These are phyloP conservation scores for Aspergillus piperis DNA, from an alignment of 2,329 filamentous ascomycete genomes.

Conservation along the genomic window DNA sequence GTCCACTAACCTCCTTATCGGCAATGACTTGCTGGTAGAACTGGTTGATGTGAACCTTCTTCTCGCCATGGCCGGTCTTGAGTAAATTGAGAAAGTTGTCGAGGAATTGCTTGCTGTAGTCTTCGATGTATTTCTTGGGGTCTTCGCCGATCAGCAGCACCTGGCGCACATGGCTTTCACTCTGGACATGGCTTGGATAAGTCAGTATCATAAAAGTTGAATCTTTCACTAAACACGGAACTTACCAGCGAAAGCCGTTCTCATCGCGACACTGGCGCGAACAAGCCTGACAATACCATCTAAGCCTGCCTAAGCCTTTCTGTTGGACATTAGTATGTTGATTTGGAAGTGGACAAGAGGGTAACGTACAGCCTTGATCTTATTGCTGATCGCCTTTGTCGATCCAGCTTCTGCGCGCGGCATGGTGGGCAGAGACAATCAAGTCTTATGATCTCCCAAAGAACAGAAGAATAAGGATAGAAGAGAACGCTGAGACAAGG, in stretches of 20 bases:
- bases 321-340: slow-evolving; percentile 17
- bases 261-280: slow-evolving; percentile 76
- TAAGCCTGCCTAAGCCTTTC: slow-evolving; percentile 68
- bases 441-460: neutral
- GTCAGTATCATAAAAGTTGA: neutral
- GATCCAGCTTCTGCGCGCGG: slow-evolving; percentile 88
- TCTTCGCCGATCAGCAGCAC: slow-evolving; percentile 88
- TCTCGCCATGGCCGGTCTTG: slow-evolving; percentile 84
- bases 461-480: neutral
- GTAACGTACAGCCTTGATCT: slow-evolving; percentile 76
- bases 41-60: slow-evolving; percentile 82
- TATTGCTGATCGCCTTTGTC: slow-evolving; percentile 87
- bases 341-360: slow-evolving; percentile 9
- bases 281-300: slow-evolving; percentile 91
- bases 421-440: slow-evolving; percentile 59
- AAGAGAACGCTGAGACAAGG: neutral
- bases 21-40: slow-evolving; percentile 95
- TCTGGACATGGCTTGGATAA: slow-evolving; percentile 67
- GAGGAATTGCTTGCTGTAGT: slow-evolving; percentile 79
- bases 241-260: slow-evolving; percentile 76
- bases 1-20: slow-evolving; percentile 62
- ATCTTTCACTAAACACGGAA: neutral
- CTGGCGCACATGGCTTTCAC: slow-evolving; percentile 83
- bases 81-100: slow-evolving; percentile 76
- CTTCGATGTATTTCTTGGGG: slow-evolving; percentile 77